phyloP scores from a whole-genome alignment of 129 eudicot genomes.

The Apium graveolens region DNA sequence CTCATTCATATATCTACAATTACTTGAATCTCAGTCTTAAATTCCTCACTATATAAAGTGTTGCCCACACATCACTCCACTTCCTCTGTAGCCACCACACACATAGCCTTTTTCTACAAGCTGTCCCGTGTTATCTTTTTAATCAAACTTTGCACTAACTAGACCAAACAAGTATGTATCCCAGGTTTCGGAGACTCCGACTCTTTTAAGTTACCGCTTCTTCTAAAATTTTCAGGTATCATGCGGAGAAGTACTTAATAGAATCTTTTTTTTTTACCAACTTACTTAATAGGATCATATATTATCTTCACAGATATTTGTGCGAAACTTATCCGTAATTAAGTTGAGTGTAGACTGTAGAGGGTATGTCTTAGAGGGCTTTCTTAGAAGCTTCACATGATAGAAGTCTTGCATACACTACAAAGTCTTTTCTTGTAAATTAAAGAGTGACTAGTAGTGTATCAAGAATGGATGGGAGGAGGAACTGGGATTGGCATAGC shows the following conservation, averaged over 20 bases:
- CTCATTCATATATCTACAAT: neutral
- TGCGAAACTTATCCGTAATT: too few species aligned
- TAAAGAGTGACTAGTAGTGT: neutral
- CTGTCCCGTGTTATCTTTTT: too few species aligned
- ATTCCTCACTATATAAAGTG: neutral
- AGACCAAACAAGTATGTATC: neutral
- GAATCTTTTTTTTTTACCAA: too few species aligned
- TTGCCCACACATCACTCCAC: neutral
- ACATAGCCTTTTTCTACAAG: too few species aligned
- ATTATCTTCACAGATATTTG: too few species aligned
- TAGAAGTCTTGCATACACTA: neutral
- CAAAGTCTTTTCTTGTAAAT: neutral
- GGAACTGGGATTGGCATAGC: slow-evolving; percentile 6
- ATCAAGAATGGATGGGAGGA: slow-evolving; percentile 15
- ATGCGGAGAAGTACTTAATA: too few species aligned
- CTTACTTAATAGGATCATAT: too few species aligned
- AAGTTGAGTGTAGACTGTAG: neutral
- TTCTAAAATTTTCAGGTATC: too few species aligned
- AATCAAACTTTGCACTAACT: neutral
- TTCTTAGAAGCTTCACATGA: neutral
- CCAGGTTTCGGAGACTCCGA: too few species aligned
- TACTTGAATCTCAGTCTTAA: neutral
- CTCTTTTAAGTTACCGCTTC: too few species aligned
- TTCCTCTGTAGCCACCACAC: too few species aligned
- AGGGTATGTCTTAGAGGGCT: neutral